Percentiles rank a stretch among this genome's conserved stretches.
Conservation (phyloP, 768 basidiomycete species). For the Lyophyllum semitale region DNA sequence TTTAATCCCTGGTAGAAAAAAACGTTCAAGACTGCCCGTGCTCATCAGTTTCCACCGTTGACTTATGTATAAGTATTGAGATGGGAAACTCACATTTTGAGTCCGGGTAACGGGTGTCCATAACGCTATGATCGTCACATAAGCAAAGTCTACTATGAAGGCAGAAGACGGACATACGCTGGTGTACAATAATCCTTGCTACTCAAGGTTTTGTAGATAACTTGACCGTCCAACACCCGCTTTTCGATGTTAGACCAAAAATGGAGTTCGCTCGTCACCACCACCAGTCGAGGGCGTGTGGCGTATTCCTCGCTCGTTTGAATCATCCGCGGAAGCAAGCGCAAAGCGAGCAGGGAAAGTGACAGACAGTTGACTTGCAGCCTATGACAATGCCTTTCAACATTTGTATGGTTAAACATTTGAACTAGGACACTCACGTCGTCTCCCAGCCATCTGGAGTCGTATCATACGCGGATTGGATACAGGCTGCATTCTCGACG, state of each 20-base stretch:
- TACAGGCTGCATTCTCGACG: constrained; percentile 43
- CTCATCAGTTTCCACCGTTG: not conserved
- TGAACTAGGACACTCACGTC: constrained; percentile 26
- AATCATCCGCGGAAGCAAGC: constrained; percentile 43
- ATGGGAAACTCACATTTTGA: constrained; percentile 32
- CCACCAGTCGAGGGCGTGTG: constrained; percentile 36
- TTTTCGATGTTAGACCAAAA: constrained; percentile 27
- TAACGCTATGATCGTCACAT: not conserved
- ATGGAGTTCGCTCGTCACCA: constrained; percentile 46
- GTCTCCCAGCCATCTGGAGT: constrained; percentile 49
- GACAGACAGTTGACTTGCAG: constrained; percentile 51
- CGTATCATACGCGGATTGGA: constrained; percentile 5
- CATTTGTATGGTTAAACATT: not conserved
- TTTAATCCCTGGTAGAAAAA: constrained; percentile 39
- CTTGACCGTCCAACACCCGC: constrained; percentile 25
- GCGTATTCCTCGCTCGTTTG: constrained; percentile 33
- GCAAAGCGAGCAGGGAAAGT: constrained; percentile 38
- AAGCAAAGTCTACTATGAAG: not conserved
- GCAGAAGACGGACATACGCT: not conserved
- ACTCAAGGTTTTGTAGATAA: constrained; percentile 23
- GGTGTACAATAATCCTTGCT: constrained; percentile 28
- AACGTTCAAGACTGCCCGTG: constrained; percentile 37
- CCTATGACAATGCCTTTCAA: constrained; percentile 25
- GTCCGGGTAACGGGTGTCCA: constrained; percentile 25
- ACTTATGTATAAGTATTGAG: not conserved